These are phyloP conservation scores for Cryomyces minteri DNA, from an alignment of 495 filamentous ascomycete genomes.

Conservation along the genomic window DNA sequence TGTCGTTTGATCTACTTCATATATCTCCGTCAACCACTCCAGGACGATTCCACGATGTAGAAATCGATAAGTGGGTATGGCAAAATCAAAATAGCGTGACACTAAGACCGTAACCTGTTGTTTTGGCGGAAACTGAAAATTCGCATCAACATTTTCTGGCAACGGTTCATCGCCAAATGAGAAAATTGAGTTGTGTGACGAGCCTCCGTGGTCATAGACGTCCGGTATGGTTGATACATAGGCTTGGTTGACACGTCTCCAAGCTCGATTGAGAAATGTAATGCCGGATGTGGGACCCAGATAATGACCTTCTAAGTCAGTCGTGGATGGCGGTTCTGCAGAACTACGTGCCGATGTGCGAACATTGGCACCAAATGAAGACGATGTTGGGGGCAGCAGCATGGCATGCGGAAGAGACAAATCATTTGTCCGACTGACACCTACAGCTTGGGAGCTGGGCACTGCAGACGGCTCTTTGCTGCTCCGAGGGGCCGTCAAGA, in stretches of 20 bases:
- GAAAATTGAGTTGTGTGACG: constrained; percentile 3
- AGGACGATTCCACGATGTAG: constrained; percentile 3
- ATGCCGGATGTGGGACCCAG: constrained; percentile 2
- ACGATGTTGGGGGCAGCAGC: too few species aligned
- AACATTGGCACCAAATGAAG: neutral
- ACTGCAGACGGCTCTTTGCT: too few species aligned
- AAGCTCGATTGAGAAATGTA: constrained; percentile 5
- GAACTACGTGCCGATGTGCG: neutral
- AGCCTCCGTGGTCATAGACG: neutral
- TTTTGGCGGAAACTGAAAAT: neutral
- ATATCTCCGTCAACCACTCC: constrained; percentile 2
- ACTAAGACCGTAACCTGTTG: neutral
- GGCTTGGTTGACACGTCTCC: constrained; percentile 3
- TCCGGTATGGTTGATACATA: neutral
- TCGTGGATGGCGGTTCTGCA: neutral
- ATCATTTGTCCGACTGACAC: too few species aligned
- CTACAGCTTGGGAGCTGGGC: too few species aligned
- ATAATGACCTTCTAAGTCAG: constrained; percentile 1
- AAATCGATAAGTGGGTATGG: constrained; percentile 9
- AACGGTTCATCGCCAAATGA: constrained; percentile 4
- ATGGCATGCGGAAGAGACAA: neutral
- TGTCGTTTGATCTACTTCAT: too few species aligned
- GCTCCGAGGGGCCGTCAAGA: constrained; percentile 2
- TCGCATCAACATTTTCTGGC: neutral
- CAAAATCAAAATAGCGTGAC: constrained; percentile 7